Conservation (phyloP, 2,329 filamentous ascomycete genomes). For the Penicillium sp. region DNA sequence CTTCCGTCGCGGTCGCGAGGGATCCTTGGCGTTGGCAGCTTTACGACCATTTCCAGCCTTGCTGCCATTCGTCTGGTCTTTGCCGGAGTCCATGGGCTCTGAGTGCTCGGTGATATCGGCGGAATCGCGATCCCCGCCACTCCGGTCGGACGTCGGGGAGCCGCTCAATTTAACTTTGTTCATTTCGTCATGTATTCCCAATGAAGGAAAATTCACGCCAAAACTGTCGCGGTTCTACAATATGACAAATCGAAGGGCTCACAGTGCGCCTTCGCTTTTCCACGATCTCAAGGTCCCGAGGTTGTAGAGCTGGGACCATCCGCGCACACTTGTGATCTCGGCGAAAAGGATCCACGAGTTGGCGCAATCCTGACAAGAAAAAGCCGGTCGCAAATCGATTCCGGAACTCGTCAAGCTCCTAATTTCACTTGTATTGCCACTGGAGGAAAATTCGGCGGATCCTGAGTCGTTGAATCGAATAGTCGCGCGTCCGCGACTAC, state of each 20-base stretch:
- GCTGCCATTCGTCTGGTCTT: conserved; percentile 45
- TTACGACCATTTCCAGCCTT: conserved; percentile 63
- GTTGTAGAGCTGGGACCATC: conserved; percentile 19
- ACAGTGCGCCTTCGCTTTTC: conserved; percentile 1
- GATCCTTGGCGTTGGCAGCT: conserved; percentile 69
- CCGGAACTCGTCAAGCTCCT: neutral
- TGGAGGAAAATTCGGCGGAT: neutral
- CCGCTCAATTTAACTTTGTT: conserved; percentile 34
- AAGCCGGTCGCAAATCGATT: conserved; percentile 6
- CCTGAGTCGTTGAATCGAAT: conserved; percentile 8
- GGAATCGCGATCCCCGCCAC: conserved; percentile 36
- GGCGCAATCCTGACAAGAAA: conserved; percentile 8
- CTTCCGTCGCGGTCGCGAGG: conserved; percentile 80
- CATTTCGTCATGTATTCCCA: conserved; percentile 30
- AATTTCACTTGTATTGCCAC: neutral
- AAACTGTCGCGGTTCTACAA: neutral
- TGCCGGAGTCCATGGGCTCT: conserved; percentile 39
- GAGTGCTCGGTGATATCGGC: conserved; percentile 34
- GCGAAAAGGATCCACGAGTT: conserved; percentile 15
- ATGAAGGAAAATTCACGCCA: neutral
- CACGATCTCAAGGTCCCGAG: conserved; percentile 10
- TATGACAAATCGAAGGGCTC: conserved; percentile 2
- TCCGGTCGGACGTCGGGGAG: conserved; percentile 35
- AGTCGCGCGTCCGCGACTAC: conserved; percentile 22
- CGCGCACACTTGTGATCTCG: conserved; percentile 12